Evolutionary conservation across 495 filamentous ascomycete species (phyloP).

Genomic region (Cairneyella variabilis): DNA sequence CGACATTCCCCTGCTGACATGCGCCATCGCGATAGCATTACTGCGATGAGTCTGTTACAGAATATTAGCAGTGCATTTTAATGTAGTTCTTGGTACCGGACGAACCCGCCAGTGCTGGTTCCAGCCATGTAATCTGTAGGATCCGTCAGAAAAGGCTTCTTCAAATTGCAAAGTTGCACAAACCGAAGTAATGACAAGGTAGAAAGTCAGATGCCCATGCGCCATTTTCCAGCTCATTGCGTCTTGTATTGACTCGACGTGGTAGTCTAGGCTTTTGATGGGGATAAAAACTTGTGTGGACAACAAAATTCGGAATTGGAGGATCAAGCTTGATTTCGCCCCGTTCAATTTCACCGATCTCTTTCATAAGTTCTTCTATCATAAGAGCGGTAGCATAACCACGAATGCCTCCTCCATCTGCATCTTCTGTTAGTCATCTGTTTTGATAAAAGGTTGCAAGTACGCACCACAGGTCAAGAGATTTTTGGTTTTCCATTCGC

Average conservation of each 20-base stretch:
- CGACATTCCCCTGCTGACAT: not conserved
- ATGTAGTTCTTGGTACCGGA: not conserved
- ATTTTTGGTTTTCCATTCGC: too few species aligned
- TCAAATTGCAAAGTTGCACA: not conserved
- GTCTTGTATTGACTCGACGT: not conserved
- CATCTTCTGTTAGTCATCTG: not conserved
- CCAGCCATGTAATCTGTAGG: not conserved
- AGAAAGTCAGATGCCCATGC: not conserved
- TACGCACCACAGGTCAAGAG: too few species aligned
- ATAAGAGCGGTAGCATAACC: not conserved
- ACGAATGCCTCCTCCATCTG: constrained; percentile 2
- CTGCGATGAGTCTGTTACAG: constrained; percentile 1
- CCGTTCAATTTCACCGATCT: not conserved
- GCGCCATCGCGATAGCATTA: not conserved
- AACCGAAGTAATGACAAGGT: constrained; percentile 4
- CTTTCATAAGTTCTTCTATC: not conserved
- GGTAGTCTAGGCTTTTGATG: not conserved
- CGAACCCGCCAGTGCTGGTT: constrained; percentile 4
- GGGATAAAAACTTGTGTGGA: not conserved
- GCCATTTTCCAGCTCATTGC: not conserved
- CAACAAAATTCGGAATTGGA: not conserved
- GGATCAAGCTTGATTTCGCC: not conserved
- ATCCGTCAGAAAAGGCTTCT: not conserved
- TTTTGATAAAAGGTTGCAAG: too few species aligned
- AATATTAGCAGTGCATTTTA: too few species aligned